Evolutionary conservation across 108 stramenopile species (phyloP).

Genomic region (Cyclotella cryptica): DNA sequence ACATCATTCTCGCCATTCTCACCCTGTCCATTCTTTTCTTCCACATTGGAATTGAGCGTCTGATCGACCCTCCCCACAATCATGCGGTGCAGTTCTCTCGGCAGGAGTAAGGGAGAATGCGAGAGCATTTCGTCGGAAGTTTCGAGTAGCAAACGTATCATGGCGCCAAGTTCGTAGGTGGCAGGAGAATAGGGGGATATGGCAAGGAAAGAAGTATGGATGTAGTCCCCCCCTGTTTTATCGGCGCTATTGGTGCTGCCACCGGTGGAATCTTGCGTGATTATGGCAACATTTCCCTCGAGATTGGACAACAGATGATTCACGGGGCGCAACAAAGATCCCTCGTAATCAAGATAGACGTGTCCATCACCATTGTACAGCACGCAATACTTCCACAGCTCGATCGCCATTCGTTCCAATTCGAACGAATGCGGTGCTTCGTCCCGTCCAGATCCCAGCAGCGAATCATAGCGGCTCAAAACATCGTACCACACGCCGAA

Average conservation of each 20-base stretch:
- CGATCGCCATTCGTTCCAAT: conserved; percentile 38
- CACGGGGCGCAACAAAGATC: conserved; percentile 25
- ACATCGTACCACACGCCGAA: conserved; percentile 23
- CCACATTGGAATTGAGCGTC: background rate
- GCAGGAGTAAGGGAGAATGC: conserved; percentile 34
- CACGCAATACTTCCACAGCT: conserved; percentile 53
- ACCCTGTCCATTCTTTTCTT: background rate
- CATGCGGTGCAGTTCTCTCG: conserved; percentile 45
- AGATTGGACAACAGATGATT: conserved; percentile 15
- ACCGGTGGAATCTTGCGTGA: conserved; percentile 6
- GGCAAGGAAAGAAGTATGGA: conserved; percentile 50
- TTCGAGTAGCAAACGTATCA: conserved; percentile 50
- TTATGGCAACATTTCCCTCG: conserved; percentile 40
- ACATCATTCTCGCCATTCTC: conserved; percentile 14
- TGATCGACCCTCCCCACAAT: conserved; percentile 29
- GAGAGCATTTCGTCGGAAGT: conserved; percentile 52
- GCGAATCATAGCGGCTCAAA: conserved; percentile 14
- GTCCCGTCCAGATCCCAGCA: background rate
- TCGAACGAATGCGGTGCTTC: background rate
- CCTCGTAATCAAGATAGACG: conserved; percentile 40
- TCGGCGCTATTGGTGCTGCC: background rate
- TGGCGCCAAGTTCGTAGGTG: conserved; percentile 37
- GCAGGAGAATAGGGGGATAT: conserved; percentile 44
- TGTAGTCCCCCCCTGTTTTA: conserved; percentile 12
- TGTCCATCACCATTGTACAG: conserved; percentile 53